Base-by-base conservation (phyloP, 225 moss, liverwort and hornwort genomes). In the Marchantia paleacea region DNA sequence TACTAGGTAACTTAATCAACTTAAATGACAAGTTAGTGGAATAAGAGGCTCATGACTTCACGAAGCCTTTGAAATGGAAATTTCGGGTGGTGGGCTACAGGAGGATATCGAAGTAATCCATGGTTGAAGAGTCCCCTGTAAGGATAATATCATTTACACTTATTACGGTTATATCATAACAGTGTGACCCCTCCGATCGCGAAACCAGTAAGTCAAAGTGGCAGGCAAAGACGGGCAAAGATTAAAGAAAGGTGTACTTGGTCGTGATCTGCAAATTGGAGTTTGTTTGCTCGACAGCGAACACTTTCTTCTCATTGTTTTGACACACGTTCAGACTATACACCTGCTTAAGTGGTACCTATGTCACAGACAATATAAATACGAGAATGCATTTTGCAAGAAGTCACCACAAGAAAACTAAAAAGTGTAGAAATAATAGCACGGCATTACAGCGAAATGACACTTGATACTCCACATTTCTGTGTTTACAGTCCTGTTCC, bases 241-340 rank as follows among this genome's bases (percentile, higher is more conserved):
- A 12, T 11, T 55, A 10, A 14, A 8, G 0, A 57, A 3, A 5
- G 39, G 39, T 29, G 53, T 80, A 91, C 95, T 86, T 87, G 31
- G 93, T 83, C 15, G 90, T 85, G 55, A 73, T 75, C 76, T 88
- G 85, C 1, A 95, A 84, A 22, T 76, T 54, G 0, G 82, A 70
- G 52, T 90, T 90, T 31, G 87, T 80, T 10, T 83, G 49, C 30
- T 79, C 52, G 72, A 55, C 76, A 48, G 57, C 82, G 19, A 75
- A 68, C 48, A 80, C 13, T 26, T 84, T 80, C 47, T 28, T 79
- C 58, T 83, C 84, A 12, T 74, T 69, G 52, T 63, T 76, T 50
- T 81, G 12, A 7, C 64, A 55, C 10, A 70, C 72, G 53, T 67
- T 53, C 16, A 18, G 60, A 48, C 71, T 65, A 73, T 72, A 52